Conservation (phyloP, 805 yeast genomes). For the Ogataea pilisensis region DNA sequence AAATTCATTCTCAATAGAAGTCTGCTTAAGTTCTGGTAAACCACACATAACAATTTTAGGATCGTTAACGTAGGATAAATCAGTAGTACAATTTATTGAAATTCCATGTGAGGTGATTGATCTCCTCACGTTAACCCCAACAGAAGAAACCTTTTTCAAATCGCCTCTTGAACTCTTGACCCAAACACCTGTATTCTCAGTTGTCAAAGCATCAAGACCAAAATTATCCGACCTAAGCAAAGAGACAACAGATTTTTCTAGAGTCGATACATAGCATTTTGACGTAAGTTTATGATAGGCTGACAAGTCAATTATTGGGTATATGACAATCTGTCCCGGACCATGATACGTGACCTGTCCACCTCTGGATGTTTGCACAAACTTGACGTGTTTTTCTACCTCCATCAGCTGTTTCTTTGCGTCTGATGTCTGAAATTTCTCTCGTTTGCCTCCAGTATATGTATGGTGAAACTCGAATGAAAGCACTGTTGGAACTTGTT, state of each 20-base stretch:
- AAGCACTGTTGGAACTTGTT: conserved; percentile 63
- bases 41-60: conserved; percentile 79
- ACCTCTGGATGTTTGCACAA: conserved; percentile 81
- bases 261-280: conserved; percentile 46
- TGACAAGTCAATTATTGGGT: conserved; percentile 70
- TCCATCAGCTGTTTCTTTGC: conserved; percentile 22
- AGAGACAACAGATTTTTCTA: conserved; percentile 36
- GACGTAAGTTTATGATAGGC: conserved; percentile 49
- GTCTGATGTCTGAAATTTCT: conserved; percentile 45
- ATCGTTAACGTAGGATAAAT: conserved; percentile 63
- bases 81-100: conserved; percentile 74
- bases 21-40: conserved; percentile 55
- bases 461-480: conserved; percentile 85
- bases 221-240: conserved; percentile 17
- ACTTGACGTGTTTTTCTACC: conserved; percentile 46
- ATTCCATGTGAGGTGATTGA: conserved; percentile 88
- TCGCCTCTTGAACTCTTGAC: conserved; percentile 30
- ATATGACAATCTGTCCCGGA: conserved; percentile 87
- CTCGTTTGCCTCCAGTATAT: conserved; percentile 89
- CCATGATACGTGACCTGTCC: conserved; percentile 98
- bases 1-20: conserved; percentile 40
- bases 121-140: conserved; percentile 84
- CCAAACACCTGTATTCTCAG: conserved; percentile 90
- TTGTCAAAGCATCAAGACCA: conserved; percentile 45
- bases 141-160: conserved; percentile 70